Evolutionary conservation across 306 rosid species (phyloP).

Genomic region (Quercus cerris): DNA sequence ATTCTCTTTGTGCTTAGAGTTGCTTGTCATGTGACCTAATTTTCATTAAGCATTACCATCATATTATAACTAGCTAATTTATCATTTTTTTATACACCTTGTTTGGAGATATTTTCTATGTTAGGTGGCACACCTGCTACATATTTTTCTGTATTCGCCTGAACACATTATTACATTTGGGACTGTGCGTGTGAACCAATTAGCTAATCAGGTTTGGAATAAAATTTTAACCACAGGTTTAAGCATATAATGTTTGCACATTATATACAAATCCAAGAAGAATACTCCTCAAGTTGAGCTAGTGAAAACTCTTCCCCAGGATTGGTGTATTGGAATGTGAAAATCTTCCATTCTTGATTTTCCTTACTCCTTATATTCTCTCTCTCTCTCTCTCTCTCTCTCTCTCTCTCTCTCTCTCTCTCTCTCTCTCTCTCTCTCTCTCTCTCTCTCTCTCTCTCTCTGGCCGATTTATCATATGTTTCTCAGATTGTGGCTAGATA

Average conservation of each 20-base stretch:
- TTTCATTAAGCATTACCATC: no score
- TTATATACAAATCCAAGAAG: no score
- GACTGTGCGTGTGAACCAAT: background rate
- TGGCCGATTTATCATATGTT: background rate
- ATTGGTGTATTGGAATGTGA: no score
- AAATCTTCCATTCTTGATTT: no score
- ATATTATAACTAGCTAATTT: no score
- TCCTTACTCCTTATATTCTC: no score
- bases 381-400: background rate
- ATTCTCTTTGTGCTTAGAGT: no score
- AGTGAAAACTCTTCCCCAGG: no score
- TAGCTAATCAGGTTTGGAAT: background rate
- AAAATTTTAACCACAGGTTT: background rate
- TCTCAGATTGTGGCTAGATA: background rate
- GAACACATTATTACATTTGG: background rate
- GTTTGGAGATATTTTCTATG: background rate
- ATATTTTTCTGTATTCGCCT: background rate
- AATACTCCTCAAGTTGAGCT: no score
- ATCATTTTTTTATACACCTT: no score
- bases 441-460: background rate
- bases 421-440: background rate
- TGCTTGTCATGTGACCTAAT: no score
- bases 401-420: background rate
- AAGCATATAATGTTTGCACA: background rate
- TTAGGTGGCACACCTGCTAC: background rate